Evolutionary conservation across 176 grass and related monocot species (phyloP).

Genomic region (Carex scoparia): DNA sequence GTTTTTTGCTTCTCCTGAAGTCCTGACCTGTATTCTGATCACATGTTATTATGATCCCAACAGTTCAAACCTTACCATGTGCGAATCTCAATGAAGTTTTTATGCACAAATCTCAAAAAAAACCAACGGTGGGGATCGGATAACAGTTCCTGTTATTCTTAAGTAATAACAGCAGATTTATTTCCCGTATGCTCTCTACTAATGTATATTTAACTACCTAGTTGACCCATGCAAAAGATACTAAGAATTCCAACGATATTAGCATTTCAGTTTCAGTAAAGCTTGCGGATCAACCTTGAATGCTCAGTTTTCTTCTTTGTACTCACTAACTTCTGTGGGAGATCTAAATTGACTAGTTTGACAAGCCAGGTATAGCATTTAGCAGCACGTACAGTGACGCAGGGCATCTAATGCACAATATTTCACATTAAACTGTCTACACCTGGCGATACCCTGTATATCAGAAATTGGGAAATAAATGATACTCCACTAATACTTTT

Average conservation of each 20-base stretch:
- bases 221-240: background rate
- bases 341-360: background rate
- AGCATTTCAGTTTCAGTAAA: background rate
- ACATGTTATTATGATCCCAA: no score
- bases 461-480: background rate
- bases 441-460: background rate
- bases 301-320: background rate
- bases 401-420: no score
- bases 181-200: background rate
- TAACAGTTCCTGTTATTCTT: no score
- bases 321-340: background rate
- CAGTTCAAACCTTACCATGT: no score
- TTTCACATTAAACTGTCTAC: background rate
- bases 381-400: no score
- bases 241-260: background rate
- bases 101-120: no score
- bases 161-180: no score
- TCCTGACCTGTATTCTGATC: no score
- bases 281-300: background rate
- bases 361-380: no score
- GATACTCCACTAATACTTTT: background rate
- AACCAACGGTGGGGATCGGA: no score
- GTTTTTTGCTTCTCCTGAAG: background rate
- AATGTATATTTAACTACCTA: background rate
- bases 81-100: no score